Percentiles rank a stretch among this genome's conserved stretches.
Conservation (phyloP, 345 rosid genomes). For the Garcia nutans region DNA sequence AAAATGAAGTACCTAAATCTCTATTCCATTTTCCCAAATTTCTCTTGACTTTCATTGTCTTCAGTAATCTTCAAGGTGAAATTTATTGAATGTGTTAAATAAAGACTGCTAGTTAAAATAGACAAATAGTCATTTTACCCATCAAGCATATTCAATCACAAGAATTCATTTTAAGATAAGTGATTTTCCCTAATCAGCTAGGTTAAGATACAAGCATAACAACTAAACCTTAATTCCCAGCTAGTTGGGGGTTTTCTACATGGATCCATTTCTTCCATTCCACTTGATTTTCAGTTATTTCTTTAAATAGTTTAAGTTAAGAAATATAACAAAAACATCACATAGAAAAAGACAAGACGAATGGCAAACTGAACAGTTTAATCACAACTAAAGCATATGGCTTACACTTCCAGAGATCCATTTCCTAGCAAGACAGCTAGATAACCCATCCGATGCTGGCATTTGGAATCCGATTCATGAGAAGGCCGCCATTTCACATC, state of each 20-base stretch:
- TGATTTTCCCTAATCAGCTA: not conserved
- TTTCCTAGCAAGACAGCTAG: slow-evolving; percentile 89
- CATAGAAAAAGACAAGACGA: not conserved
- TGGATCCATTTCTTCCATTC: too few species aligned
- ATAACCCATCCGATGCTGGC: slow-evolving; percentile 73
- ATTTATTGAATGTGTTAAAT: not conserved
- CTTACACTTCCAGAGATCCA: slow-evolving; percentile 96
- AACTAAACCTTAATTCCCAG: too few species aligned
- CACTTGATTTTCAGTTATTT: too few species aligned
- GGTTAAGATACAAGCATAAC: not conserved
- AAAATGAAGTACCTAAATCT: not conserved
- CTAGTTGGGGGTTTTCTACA: too few species aligned
- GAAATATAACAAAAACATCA: not conserved
- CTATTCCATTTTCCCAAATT: not conserved
- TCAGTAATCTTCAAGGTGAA: not conserved
- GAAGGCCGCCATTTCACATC: slow-evolving; percentile 87
- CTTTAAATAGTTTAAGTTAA: not conserved
- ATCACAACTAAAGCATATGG: slow-evolving; percentile 18
- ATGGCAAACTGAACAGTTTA: not conserved
- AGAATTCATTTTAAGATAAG: not conserved
- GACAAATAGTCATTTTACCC: not conserved
- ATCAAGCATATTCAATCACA: too few species aligned
- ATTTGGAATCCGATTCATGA: slow-evolving; percentile 36
- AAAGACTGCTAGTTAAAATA: not conserved
- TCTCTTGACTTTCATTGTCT: not conserved